Evolutionary conservation across 305 asterid species (phyloP), one percentile per base, ranked within the genome.

Genomic region (Nicotiana rustica): DNA sequence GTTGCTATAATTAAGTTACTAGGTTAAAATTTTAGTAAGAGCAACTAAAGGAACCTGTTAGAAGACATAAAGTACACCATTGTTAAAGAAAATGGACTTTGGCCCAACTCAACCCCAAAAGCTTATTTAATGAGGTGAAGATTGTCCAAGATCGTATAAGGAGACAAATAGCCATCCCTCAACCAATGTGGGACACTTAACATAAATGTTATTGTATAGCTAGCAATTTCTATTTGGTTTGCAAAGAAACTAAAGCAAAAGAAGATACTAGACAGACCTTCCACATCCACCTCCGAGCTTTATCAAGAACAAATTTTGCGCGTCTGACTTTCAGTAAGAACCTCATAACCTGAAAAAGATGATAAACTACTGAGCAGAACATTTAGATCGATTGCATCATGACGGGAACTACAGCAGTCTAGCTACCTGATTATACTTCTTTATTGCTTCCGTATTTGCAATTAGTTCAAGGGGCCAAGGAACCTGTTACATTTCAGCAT

Each of bases 401-500:
- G 78, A 31, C 56, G 52, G 75, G 33, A 75, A 86, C 68, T 55
- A 78, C 66, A 76, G 31, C 21, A 41, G 79, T 66, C 47, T 55
- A 33, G 79, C 80, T 84, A 96, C 99, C 99, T 93, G 98, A 85
- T 96, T 96, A 85, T 95, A 96, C 89, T 96, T 96, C 91, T 89
- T 96, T 89, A 93, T 88, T 68, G 97, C 97, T 85, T 96, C 99
- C 81, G 84, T 82, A 88, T 96, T 96, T 66, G 97, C 98, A 84
- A 96, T 91, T 84, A 95, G 97, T 87, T 96, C 99, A 84, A 94
- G 98, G 6, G 99, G 98, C 99, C 99, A 96, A 56, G 98, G 87
- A 77, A 96, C 96, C 99, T 95, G 83, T 81, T 67, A 76, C 67
- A 79, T 86, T 69, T 66, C 81, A 85, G 57, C 70, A 78, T 76